phyloP scores from a whole-genome alignment of 2,329 filamentous ascomycete species.

The Taxawa tesnikishii region DNA sequence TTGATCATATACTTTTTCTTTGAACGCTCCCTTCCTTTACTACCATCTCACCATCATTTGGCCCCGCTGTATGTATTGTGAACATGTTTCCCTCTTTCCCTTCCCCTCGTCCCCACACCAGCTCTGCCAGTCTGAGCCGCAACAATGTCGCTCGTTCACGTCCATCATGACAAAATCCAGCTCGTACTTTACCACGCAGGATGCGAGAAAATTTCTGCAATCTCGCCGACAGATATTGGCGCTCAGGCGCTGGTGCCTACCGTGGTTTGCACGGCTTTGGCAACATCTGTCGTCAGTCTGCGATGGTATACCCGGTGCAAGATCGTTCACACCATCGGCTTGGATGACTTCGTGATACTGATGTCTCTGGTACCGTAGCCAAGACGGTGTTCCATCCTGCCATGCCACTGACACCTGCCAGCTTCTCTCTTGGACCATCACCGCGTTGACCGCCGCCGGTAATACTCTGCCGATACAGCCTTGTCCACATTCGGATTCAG shows the following conservation, averaged over 20 bases:
- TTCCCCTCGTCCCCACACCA: too few relatives aligned
- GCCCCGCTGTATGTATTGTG: too few relatives aligned
- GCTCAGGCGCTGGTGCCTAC: constrained; percentile 19
- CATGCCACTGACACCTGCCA: constrained; percentile 4
- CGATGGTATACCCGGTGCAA: constrained; percentile 22
- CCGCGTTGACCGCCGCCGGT: constrained; percentile 15
- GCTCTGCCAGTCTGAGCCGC: background rate
- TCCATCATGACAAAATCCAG: background rate
- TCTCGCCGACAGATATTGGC: constrained; percentile 13
- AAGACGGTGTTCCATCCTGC: background rate
- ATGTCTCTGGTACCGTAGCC: constrained; percentile 18
- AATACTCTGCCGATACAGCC: too few relatives aligned
- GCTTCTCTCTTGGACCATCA: constrained; percentile 18
- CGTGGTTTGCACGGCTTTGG: constrained; percentile 17
- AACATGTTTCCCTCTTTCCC: too few relatives aligned
- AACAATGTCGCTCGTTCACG: background rate
- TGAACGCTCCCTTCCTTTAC: too few relatives aligned
- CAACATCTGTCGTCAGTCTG: constrained; percentile 18
- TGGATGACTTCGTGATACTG: constrained; percentile 24
- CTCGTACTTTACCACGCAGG: constrained; percentile 1
- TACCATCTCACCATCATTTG: too few relatives aligned
- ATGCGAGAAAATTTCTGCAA: constrained; percentile 1
- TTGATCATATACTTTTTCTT: too few relatives aligned
- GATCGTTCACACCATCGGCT: constrained; percentile 19
- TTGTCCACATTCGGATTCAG: too few relatives aligned